Base-by-base conservation (phyloP, 306 rosid species). In the Alnus glutinosa region DNA sequence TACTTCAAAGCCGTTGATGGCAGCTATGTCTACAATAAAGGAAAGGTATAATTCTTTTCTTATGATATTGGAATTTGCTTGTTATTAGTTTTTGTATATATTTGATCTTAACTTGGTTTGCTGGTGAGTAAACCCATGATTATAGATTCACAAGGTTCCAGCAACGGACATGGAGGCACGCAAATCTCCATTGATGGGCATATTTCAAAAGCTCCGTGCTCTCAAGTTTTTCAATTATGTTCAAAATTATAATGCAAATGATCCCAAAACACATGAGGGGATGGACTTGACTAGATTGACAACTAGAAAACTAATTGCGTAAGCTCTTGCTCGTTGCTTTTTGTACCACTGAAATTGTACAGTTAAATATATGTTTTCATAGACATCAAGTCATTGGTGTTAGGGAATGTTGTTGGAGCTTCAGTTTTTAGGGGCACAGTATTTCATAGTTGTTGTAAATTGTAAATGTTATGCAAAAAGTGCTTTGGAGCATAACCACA, bases 1-100 rank as follows among this genome's bases (percentile, higher is more conserved):
- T 90, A 82, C 75, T 95, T 95, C 75, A 95, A 93, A 82, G 99
- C 99, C 34, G 99, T 93, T 75, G 98, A 95, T 82, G 89, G 92
- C 2, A 79, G 89, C 84, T 86, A 54, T 67, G 92, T 88, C 49
- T 92, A 76, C 79, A 92, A 95, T 76, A 92, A 91, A 74, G 94
- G 89, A 79, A 95, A 92, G 93, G 98, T 92, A 67, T 18, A 71
- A 9, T 48, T 61, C 3, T 30, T 42, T 4, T 42, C 5, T 9
- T 57, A 10, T 44, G 46, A 34, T 5, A 4, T 23, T 78, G 49
- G 50, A 54, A 9, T 7, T n/a, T 39, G 15, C 10, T 57, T 75
- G 82, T 48, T 28, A 18, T 47, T 58, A 2, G 19, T 11, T 74
- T 70, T 19, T 63, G 70, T 57, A 49, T 36, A 75, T 42, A 62